Base-by-base conservation (phyloP, 75 land plant species). In the Pinus albicaulis region DNA sequence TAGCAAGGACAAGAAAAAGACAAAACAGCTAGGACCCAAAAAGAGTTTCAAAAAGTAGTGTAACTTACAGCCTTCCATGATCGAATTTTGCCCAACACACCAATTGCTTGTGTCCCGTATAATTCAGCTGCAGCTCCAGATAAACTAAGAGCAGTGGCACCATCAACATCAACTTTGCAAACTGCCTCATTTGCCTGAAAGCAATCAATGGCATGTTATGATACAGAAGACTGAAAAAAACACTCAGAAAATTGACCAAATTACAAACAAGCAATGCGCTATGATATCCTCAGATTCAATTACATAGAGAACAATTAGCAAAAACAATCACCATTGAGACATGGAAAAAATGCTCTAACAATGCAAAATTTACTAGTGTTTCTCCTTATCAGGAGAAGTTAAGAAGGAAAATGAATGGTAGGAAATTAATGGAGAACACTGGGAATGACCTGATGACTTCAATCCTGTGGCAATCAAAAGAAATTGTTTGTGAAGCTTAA, bases 11-110 rank as follows among this genome's bases (percentile, higher is more conserved):
- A 28, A 20, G 16, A 69, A 60, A 66, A n/a, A 25, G 8, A 15
- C 5, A 68, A n/a, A 17, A 72, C 14, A 63, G 3, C 23, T 66
- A 6, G 52, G 17, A 7, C 26, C 57, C 56, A 73, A 48, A 41
- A 55, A 62, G 38, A 68, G 41, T 22, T 41, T 34, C 16, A 55
- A 76, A n/a, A 44, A 5, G 26, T 59, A 20, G 0, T 44, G 17
- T n/a, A 74, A 92, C 96, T 81, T 84, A 97, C 99, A 78, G 99
- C 86, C 71, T 97, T 97, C 95, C 95, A 92, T 61, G 90, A 79
- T 7, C 94, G 86, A 38, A 97, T 86, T 80, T 94, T 89, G 19
- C 95, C 93, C 74, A 86, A 79, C 41, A 83, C 78, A 28, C 99
- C 99, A 55, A 95, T 75, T 12, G 63, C 72, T 38, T 97, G 88